These are phyloP conservation scores for Suhomyces sp. DNA, from an alignment of 805 yeast species.

Conservation along the genomic window DNA sequence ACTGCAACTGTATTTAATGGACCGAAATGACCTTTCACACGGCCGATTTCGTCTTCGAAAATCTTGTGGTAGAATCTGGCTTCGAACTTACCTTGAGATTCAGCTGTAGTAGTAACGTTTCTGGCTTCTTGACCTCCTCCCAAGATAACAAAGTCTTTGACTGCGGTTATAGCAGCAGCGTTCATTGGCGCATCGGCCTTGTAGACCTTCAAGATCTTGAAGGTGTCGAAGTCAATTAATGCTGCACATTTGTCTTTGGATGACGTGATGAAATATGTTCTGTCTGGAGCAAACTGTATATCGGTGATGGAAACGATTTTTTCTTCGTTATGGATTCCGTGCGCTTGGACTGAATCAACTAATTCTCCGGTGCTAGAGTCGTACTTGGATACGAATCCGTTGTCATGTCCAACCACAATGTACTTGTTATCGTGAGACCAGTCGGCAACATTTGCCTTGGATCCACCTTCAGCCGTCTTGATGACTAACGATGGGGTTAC, in stretches of 20 bases:
- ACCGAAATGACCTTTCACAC: slow-evolving; percentile 98
- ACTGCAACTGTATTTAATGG: slow-evolving; percentile 92
- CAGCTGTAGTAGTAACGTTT: slow-evolving; percentile 95
- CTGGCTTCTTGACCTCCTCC: slow-evolving; percentile 99
- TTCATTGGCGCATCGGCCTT: slow-evolving; percentile 91
- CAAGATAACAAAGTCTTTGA: slow-evolving; percentile 84
- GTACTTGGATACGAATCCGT: slow-evolving; percentile 80
- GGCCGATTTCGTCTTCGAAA: slow-evolving; percentile 92
- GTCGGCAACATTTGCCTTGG: slow-evolving; percentile 76
- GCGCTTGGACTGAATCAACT: slow-evolving; percentile 57
- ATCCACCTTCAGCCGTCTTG: slow-evolving; percentile 53
- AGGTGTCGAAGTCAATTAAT: slow-evolving; percentile 72
- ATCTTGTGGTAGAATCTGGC: slow-evolving; percentile 94
- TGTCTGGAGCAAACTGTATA: slow-evolving; percentile 81
- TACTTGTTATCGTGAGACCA: slow-evolving; percentile 76
- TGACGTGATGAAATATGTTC: slow-evolving; percentile 85
- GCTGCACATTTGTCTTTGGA: slow-evolving; percentile 88
- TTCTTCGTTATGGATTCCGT: slow-evolving; percentile 60
- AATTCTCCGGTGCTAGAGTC: slow-evolving; percentile 74
- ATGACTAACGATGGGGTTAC: slow-evolving; percentile 59
- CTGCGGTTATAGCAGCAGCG: slow-evolving; percentile 91
- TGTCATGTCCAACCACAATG: slow-evolving; percentile 83
- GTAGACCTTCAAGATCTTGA: slow-evolving; percentile 69
- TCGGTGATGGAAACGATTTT: slow-evolving; percentile 61
- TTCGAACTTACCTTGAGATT: slow-evolving; percentile 93